Conservation (phyloP, 306 rosid genomes). For the Hippophae gyantsensis region DNA sequence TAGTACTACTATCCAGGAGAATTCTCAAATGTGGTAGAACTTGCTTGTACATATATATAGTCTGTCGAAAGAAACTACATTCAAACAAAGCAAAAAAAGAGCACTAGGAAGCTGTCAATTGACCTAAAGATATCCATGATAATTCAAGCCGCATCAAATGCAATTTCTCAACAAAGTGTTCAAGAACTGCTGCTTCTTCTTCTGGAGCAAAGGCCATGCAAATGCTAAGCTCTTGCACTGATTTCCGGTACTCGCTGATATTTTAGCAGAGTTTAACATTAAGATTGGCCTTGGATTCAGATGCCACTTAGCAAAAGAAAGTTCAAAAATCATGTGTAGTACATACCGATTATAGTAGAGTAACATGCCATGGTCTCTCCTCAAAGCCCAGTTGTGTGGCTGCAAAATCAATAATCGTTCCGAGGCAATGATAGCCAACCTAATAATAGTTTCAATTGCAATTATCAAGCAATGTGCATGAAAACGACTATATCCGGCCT, state of each 20-base stretch:
- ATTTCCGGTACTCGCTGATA: slow-evolving; percentile 11
- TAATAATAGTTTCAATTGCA: not conserved
- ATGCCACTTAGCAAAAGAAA: not conserved
- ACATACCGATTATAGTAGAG: slow-evolving; percentile 9
- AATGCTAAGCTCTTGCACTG: slow-evolving; percentile 13
- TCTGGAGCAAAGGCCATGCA: slow-evolving; percentile 19
- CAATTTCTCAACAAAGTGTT: slow-evolving; percentile 12
- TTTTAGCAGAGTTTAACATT: not conserved
- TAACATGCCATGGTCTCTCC: slow-evolving; percentile 18
- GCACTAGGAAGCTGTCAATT: slow-evolving; percentile 3
- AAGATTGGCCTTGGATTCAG: not conserved
- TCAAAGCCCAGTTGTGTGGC: slow-evolving; percentile 12
- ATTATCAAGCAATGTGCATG: too few relatives aligned
- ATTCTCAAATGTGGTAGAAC: too few relatives aligned
- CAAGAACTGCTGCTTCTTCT: slow-evolving; percentile 14
- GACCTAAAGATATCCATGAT: slow-evolving; percentile 12
- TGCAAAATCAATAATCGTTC: slow-evolving; percentile 14
- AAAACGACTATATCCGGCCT: too few relatives aligned
- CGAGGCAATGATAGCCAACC: slow-evolving; percentile 13
- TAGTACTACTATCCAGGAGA: too few relatives aligned
- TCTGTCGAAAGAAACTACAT: too few relatives aligned
- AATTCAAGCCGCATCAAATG: slow-evolving; percentile 14
- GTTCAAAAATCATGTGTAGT: not conserved
- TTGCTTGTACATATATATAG: too few relatives aligned
- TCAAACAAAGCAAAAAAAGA: not conserved